A percentile compares a stretch with the other conserved stretches of the same genome.
These are phyloP conservation scores for Phialocephala subalpina DNA, from an alignment of 2,329 filamentous ascomycete genomes.

Conservation along the genomic window DNA sequence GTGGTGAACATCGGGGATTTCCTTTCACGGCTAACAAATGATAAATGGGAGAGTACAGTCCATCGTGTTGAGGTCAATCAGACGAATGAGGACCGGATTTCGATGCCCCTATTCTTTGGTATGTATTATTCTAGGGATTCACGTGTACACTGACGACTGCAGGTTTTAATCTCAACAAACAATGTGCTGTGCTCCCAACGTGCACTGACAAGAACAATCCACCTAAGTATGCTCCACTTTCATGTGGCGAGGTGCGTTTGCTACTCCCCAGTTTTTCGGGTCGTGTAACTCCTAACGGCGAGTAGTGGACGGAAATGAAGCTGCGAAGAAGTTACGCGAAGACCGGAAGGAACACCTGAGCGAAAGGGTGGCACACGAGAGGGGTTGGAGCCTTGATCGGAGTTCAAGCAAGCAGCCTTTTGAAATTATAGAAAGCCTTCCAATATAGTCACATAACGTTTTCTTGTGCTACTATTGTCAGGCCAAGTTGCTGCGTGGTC, in stretches of 20 bases:
- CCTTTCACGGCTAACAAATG: neutral
- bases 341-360: neutral
- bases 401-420: no score
- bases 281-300: neutral
- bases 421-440: no score
- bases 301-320: conserved; percentile 10
- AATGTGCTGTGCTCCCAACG: conserved; percentile 9
- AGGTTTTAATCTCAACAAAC: conserved; percentile 9
- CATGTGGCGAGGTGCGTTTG: conserved; percentile 12
- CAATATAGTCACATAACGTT: no score
- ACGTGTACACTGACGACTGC: neutral
- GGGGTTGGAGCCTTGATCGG: no score
- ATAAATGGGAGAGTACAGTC: conserved; percentile 1
- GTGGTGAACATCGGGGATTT: conserved; percentile 4
- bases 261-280: no score
- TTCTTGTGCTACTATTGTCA: no score
- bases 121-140: neutral
- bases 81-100: neutral
- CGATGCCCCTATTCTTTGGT: conserved; percentile 11
- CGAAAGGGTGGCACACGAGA: no score
- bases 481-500: no score
- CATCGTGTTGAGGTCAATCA: conserved; percentile 2
- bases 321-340: conserved; percentile 7
- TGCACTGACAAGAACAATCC: neutral
- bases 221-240: conserved; percentile 1